phyloP scores from a whole-genome alignment of 345 rosid species.

The Hibiscus mutabilis region DNA sequence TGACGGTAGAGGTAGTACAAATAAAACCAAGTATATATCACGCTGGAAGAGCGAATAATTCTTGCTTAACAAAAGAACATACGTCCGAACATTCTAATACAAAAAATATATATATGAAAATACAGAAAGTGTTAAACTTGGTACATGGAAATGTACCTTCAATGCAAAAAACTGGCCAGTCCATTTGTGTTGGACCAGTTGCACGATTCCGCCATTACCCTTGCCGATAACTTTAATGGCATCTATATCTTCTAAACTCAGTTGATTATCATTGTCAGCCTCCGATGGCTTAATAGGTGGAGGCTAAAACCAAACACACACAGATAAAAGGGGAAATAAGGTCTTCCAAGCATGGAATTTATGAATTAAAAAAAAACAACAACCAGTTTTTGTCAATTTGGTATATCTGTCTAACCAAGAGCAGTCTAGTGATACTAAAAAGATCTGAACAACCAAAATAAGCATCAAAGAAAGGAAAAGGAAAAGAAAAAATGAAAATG shows the following conservation, averaged over 20 bases:
- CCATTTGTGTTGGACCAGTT: slow-evolving; percentile 95
- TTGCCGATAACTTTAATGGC: slow-evolving; percentile 77
- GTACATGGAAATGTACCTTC: slow-evolving; percentile 37
- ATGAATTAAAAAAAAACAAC: too few relatives aligned
- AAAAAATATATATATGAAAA: not conserved
- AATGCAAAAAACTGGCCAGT: slow-evolving; percentile 81
- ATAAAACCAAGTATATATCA: too few relatives aligned
- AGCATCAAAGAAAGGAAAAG: too few relatives aligned
- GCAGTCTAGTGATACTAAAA: too few relatives aligned
- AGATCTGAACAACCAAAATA: too few relatives aligned
- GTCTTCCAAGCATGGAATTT: not conserved
- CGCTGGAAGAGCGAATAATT: not conserved
- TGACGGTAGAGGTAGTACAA: too few relatives aligned
- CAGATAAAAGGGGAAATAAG: not conserved
- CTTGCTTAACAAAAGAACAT: too few relatives aligned
- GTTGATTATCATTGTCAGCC: slow-evolving; percentile 44
- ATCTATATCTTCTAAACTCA: slow-evolving; percentile 70
- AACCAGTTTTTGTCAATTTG: too few relatives aligned
- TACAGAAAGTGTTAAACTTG: not conserved
- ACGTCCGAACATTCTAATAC: not conserved
- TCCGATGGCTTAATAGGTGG: slow-evolving; percentile 60
- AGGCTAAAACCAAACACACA: slow-evolving; percentile 35
- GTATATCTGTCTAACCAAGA: not conserved
- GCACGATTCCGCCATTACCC: slow-evolving; percentile 91
- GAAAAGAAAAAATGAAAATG: too few relatives aligned